A percentile compares a stretch with the other conserved stretches of the same genome.
Evolutionary conservation across 2,329 filamentous ascomycete species (phyloP).

Genomic region (Fusarium verticillioides): DNA sequence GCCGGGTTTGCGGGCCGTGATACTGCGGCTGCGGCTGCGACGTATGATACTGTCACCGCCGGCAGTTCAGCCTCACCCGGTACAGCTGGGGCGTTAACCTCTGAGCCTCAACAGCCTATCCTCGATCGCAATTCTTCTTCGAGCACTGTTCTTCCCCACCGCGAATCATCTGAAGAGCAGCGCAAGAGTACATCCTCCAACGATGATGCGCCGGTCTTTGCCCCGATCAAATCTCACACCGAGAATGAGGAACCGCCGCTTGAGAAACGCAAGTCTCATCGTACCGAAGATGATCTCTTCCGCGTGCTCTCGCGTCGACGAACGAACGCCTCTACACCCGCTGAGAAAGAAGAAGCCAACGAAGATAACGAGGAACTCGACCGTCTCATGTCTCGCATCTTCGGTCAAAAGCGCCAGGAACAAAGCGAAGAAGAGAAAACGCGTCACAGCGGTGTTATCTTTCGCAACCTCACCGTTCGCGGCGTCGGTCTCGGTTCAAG

Average conservation of each 20-base stretch:
- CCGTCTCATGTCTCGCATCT: conserved; percentile 75
- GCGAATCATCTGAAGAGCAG: background rate
- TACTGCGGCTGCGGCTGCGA: background rate
- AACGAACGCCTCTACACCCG: conserved; percentile 50
- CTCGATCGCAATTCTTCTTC: conserved; percentile 15
- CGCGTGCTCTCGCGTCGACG: conserved; percentile 59
- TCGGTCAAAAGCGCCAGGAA: conserved; percentile 71
- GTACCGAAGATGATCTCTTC: conserved; percentile 64
- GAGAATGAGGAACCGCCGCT: conserved; percentile 31
- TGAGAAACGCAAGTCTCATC: conserved; percentile 40
- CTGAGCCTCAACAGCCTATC: background rate
- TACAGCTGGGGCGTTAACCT: background rate
- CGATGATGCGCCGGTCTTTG: conserved; percentile 10
- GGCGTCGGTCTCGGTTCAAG: conserved; percentile 74
- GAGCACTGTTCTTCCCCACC: conserved; percentile 13
- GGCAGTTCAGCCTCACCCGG: background rate
- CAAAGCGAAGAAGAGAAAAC: conserved; percentile 77
- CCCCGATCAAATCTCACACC: conserved; percentile 43
- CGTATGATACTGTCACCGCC: conserved; percentile 5
- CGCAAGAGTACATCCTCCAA: background rate
- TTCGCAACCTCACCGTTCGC: conserved; percentile 76
- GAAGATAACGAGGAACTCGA: conserved; percentile 63
- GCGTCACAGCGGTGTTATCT: conserved; percentile 75
- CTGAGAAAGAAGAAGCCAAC: conserved; percentile 51
- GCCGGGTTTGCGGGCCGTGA: conserved; percentile 21